Base-by-base conservation (phyloP, 306 rosid genomes). In the Begonia masoniana region DNA sequence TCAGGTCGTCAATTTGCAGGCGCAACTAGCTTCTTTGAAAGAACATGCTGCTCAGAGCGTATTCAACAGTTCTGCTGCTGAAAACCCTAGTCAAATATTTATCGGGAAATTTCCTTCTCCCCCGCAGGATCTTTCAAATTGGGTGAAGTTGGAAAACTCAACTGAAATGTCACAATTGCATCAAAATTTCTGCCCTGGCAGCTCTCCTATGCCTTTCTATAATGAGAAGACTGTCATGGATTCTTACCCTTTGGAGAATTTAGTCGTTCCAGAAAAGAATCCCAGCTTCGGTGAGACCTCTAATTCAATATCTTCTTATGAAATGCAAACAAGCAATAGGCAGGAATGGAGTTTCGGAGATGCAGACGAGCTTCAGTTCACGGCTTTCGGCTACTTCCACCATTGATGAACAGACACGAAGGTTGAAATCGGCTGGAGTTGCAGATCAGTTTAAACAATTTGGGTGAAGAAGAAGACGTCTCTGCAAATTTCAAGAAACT, bases 1-100 rank as follows among this genome's bases (percentile, higher is more conserved):
- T 55, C 63, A 92, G 99, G 96, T 92, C 64, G 85, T 92, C 5
- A 92, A 63, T 70, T 70, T 92, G 56, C 96, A 92, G 69, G 85
- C 96, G 54, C 96, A 92, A 13, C 73, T 92, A 16, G 84, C 95
- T 70, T 75, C 62, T 70, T 68, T 92, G 5, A 92, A 80, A 74
- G 88, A 86, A 62, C 93, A 92, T 77, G 76, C 87, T 48, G 47
- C 81, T 13, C 88, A 81, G 41, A 74, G 69, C 71, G 64, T 75
- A 63, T 12, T 63, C 55, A 81, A 69, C 63, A 71, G 47, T 61
- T 73, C 78, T 36, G 61, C 57, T 53, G 63, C 15, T 7, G 68
- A 49, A 70, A 83, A 74, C 79, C 87, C 87, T 73, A 82, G 68
- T 52, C 83, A 68, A 57, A 80, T 79, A 14, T 59, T 54, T 0